Base-by-base conservation (phyloP, 129 eudicot genomes). In the Artemisia tridentata region DNA sequence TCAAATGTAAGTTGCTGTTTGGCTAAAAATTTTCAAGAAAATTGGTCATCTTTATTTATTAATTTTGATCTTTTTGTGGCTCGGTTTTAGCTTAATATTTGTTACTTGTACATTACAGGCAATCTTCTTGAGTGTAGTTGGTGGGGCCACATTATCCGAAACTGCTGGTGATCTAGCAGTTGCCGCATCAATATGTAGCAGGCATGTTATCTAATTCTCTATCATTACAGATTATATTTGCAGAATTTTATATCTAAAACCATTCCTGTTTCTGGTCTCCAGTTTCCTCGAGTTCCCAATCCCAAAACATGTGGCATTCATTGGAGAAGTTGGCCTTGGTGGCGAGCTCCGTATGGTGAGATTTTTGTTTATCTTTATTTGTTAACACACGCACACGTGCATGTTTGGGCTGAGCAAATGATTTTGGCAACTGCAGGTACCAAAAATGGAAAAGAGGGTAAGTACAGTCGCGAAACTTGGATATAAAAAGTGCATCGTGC, bases 121-220 rank as follows among this genome's bases (percentile, higher is more conserved):
- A 7, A 73, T 95, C 65, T 90, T 82, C 56, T 73, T 95, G 66
- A 95, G 90, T 72, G 97, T 95, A 66, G 84, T 90, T 29, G 83
- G 89, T 76, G 99, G 97, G 67, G 71, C 79, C 38, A 78, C 79
- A 29, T 47, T 95, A 68, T 72, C 82, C 0, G 99, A 90, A 76
- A 90, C 95, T 55, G 89, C 96, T 73, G 99, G 95, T 6, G 99
- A 95, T 84, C 88, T 90, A 47, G 97, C 99, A 41, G 83, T 90
- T 72, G 99, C 97, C 63, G 99, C 97, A 7, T 96, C 99, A 73
- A 88, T 95, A 65, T 95, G 99, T 80, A 90, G 99, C 92, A 88
- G 97, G 97, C 73, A 80, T 65, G 81, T 27, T 29, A 16, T 72
- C 48, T 17, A 49, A 21, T 69, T 19, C n/a, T 59, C 12, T 4